Evolutionary conservation across 2,329 filamentous ascomycete species (phyloP), one percentile per base, ranked within the genome.

Genomic region (Sporothrix phasma): DNA sequence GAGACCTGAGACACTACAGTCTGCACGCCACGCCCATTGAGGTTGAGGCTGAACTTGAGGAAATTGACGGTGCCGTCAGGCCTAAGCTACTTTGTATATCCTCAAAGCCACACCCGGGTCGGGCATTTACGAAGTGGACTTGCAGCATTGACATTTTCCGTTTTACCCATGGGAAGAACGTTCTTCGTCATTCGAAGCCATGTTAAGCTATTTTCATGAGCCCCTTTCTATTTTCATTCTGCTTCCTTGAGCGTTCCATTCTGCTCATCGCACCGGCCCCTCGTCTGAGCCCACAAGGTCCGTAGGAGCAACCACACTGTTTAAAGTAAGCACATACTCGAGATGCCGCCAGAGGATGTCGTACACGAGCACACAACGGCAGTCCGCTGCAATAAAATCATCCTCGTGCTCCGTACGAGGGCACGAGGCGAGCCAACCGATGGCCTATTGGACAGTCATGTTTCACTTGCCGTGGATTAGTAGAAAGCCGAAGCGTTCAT

Each of bases 1-100:
- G 3, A 22, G 59, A 51, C 46, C 11, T 62, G 59, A 51, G 59
- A 51, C 45, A 37, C 34, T 17, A 19, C 7, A n/a, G 29, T 49
- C 26, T 61, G 22, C 22, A 11, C 45, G 59, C 45, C 59, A 62
- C 59, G 31, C 45, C 59, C 59, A 19, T 47, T 31, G 47, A 53
- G 60, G 60, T 47, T 62, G 60, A 37, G n/a, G n/a, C n/a, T n/a
- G n/a, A 62, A 53, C 34, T 46, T 43, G 47, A 53, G 47, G 46
- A 62, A 31, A 62, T 62, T 53, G 47, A 19, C 60, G 34, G 17
- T 51, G 59, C 59, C 22, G 46, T 59, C 45, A 22, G 59, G 22
- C 34, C n/a, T n/a, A n/a, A 41, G 7, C 13, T 17, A 51, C 13
- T 22, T n/a, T n/a, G n/a, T 24, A 26, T 22, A 45, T 46, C 26